phyloP scores from a whole-genome alignment of 2,329 filamentous ascomycete species.

The Juglanconis sp. region DNA sequence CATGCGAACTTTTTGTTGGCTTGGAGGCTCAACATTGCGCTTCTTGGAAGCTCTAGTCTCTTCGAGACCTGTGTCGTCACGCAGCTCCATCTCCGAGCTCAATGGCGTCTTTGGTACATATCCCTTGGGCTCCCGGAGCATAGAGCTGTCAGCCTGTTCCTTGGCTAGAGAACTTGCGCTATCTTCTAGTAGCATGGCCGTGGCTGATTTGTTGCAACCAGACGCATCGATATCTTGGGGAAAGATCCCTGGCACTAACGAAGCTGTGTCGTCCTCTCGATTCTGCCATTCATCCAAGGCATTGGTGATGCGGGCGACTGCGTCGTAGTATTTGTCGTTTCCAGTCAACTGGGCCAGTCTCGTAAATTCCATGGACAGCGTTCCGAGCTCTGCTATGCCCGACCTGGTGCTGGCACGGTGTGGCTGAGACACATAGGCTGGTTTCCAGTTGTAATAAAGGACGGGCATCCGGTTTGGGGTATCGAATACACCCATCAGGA shows the following conservation, averaged over 20 bases:
- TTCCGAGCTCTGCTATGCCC: constrained; percentile 71
- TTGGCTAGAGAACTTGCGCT: constrained; percentile 34
- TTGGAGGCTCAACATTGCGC: not conserved
- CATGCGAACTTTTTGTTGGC: not conserved
- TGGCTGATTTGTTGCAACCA: constrained; percentile 65
- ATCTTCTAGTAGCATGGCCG: constrained; percentile 22
- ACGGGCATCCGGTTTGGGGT: constrained; percentile 93
- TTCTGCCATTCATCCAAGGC: constrained; percentile 74
- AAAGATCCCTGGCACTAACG: constrained; percentile 70
- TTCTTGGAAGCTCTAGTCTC: constrained; percentile 19
- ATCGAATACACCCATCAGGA: constrained; percentile 81
- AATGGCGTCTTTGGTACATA: constrained; percentile 23
- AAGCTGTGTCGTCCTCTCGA: constrained; percentile 48
- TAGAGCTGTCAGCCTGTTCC: constrained; percentile 30
- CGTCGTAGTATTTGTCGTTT: constrained; percentile 83
- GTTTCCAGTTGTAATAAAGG: constrained; percentile 76
- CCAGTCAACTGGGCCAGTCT: constrained; percentile 81
- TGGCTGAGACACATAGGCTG: constrained; percentile 58
- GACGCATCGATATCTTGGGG: constrained; percentile 74
- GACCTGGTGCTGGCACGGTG: constrained; percentile 57
- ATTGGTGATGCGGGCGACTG: constrained; percentile 79
- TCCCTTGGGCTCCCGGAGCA: constrained; percentile 25
- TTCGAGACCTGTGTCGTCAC: not conserved
- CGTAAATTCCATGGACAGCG: constrained; percentile 84
- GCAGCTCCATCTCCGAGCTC: not conserved